Evolutionary conservation across 2,329 filamentous ascomycete genomes (phyloP), one percentile per base, ranked within the genome.

Genomic region (Sarocladium strictum): DNA sequence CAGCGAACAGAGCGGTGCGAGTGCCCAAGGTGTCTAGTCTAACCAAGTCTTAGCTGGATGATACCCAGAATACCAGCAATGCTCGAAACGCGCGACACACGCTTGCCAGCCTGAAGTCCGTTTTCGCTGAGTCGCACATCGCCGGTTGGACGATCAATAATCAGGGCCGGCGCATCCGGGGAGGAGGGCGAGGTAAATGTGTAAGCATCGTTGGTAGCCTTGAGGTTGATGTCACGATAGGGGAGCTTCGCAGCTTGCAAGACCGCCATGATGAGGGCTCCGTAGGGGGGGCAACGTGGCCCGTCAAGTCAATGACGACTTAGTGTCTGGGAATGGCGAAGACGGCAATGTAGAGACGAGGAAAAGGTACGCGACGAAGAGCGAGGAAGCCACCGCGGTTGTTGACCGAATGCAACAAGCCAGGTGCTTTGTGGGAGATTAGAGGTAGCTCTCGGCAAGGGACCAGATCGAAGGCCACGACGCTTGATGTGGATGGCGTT

Each of bases 221-320:
- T 91, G 70, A 99, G 85, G 71, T 97, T 99, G 77, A 97, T 95
- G 77, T 99, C 94, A 68, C 93, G 84, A 73, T 92, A 99, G 21
- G 93, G 94, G 62, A 83, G 72, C 60, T 69, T 67, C 52, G 67
- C 60, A 54, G 63, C 62, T 35, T 66, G 65, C 35, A 72, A 62
- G 55, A 69, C 65, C 56, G 70, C 68, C 73, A 76, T 75, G 50
- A 37, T 61, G 54, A 52, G 26, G 52, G 17, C n/a, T 29, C 33
- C 52, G 29, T 29, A 43, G 47, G 43, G n/a, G n/a, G n/a, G 17
- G 55, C 40, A 41, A 26, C 37, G 24, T 24, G 29, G 40, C 37
- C 40, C 52, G 52, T 53, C 37, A 23, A 19, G 9, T 35, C 21
- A 5, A 5, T 23, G 40, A 23, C 11, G 40, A 7, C 9, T 6